These are phyloP conservation scores for Macrolepiota albuminosa DNA, from an alignment of 768 basidiomycete species.

Conservation along the genomic window DNA sequence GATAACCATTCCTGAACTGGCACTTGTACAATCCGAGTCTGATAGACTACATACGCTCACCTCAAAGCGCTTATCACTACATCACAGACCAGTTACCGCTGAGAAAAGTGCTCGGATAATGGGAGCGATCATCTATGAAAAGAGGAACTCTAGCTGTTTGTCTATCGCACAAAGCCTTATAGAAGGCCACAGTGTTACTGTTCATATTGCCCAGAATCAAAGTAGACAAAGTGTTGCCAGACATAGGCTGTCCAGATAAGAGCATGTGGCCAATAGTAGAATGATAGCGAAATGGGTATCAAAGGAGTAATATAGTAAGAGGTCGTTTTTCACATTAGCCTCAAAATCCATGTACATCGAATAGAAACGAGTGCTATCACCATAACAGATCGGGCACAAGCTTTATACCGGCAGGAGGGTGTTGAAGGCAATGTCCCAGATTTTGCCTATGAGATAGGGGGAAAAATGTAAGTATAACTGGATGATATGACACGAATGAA, in stretches of 20 bases:
- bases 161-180: neutral
- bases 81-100: too few species aligned
- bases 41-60: too few species aligned
- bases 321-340: neutral
- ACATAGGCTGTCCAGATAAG: neutral
- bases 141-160: too few species aligned
- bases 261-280: neutral
- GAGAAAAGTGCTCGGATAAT: too few species aligned
- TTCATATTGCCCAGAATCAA: neutral
- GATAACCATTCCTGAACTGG: too few species aligned
- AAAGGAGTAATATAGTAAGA: neutral
- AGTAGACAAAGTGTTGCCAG: neutral
- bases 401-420: slow-evolving; percentile 65
- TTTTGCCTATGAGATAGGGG: slow-evolving; percentile 51
- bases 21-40: too few species aligned
- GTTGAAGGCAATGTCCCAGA: slow-evolving; percentile 93
- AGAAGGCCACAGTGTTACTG: neutral
- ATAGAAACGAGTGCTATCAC: neutral
- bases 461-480: neutral
- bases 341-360: neutral
- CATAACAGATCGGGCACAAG: neutral
- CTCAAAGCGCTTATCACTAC: too few species aligned
- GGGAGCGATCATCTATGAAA: too few species aligned
- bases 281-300: neutral
- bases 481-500: neutral